phyloP scores from a whole-genome alignment of 208 protist species.

The Trypanosoma conorhini region DNA sequence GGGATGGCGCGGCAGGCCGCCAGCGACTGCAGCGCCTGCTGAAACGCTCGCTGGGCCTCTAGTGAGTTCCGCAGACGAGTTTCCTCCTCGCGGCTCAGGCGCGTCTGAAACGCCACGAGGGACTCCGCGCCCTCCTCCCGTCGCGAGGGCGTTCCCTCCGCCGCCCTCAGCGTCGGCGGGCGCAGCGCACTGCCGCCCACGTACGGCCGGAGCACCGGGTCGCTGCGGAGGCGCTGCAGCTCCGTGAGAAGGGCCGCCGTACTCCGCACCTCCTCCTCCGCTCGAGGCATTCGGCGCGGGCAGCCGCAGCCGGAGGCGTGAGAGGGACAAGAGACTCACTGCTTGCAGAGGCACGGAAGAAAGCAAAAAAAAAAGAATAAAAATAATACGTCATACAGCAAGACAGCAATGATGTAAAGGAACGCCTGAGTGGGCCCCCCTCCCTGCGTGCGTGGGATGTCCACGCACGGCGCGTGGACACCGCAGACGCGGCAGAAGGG shows the following conservation, averaged over 20 bases:
- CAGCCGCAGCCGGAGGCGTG: background rate
- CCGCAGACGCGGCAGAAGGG: background rate
- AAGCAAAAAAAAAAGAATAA: conserved; percentile 1
- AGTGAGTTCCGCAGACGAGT: background rate
- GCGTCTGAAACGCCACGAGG: conserved; percentile 3
- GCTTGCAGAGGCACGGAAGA: background rate
- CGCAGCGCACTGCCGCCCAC: background rate
- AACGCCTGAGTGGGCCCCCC: background rate
- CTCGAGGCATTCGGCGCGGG: background rate
- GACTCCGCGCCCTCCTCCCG: background rate
- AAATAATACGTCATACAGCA: conserved; percentile 8
- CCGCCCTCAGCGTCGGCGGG: background rate
- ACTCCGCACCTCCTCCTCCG: background rate
- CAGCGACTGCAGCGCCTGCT: conserved; percentile 4
- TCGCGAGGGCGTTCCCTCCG: background rate
- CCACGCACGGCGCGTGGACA: background rate
- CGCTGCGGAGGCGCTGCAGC: conserved; percentile 4
- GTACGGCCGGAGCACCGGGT: conserved; percentile 4
- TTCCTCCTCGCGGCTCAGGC: conserved; percentile 10
- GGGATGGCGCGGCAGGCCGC: background rate
- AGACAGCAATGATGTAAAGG: background rate
- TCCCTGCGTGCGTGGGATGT: background rate
- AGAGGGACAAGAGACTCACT: background rate
- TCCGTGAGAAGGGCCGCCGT: background rate
- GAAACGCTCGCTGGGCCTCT: conserved; percentile 15